Conservation (phyloP, 2,329 filamentous ascomycete species). For the Lecanoromycetidae sp. region DNA sequence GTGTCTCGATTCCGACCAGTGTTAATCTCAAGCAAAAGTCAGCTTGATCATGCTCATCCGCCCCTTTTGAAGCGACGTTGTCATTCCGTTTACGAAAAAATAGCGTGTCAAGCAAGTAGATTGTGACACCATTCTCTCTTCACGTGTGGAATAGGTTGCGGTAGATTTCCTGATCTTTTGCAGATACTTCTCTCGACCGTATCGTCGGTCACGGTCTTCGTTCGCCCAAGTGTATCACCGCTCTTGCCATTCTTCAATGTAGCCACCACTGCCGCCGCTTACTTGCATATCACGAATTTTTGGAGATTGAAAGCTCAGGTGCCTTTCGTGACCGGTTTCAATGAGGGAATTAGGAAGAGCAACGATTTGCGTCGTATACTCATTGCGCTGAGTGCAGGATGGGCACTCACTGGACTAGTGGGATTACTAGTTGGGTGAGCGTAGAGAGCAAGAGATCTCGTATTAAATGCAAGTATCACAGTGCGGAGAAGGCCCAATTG, state of each 20-base stretch:
- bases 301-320: slow-evolving; percentile 10
- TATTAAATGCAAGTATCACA: too few relatives aligned
- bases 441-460: too few relatives aligned
- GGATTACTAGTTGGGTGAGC: too few relatives aligned
- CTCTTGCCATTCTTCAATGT: not conserved
- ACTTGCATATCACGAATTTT: slow-evolving; percentile 1
- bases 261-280: not conserved
- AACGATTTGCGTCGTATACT: slow-evolving; percentile 5
- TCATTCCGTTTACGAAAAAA: too few relatives aligned
- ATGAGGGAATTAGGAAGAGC: slow-evolving; percentile 8
- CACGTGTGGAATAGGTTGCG: too few relatives aligned
- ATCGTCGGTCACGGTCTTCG: not conserved
- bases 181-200: slow-evolving; percentile 1
- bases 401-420: not conserved
- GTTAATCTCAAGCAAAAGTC: too few relatives aligned
- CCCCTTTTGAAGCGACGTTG: too few relatives aligned
- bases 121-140: too few relatives aligned
- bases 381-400: not conserved
- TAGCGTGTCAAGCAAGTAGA: too few relatives aligned
- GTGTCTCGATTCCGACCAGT: too few relatives aligned
- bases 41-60: too few relatives aligned
- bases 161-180: not conserved
- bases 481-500: too few relatives aligned
- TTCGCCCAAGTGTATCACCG: not conserved
- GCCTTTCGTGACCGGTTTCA: slow-evolving; percentile 8